Base-by-base conservation (phyloP, 1,284 basidiomycete genomes). In the Xerocomus nothofagi region DNA sequence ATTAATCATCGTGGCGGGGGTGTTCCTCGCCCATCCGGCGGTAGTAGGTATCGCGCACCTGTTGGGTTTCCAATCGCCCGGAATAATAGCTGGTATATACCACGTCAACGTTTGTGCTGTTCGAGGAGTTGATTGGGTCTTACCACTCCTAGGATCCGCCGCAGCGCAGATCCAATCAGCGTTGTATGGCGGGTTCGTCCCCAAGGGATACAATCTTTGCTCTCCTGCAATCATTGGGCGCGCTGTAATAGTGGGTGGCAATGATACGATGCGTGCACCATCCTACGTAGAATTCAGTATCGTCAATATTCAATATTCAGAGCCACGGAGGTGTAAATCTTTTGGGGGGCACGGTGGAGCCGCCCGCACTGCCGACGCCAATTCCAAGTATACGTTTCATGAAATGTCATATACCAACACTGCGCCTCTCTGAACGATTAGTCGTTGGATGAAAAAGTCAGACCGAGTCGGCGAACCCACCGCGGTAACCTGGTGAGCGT, bases 191-290 rank as follows among this genome's bases (percentile, higher is more conserved):
- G 52, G 39, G 1, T 27, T 6, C 14, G 44, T 57, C 0, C 51
- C 51, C 4, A 0, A 4, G 0, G 38, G 34, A 0, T 54, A n/a
- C 53, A 0, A 3, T 39, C 1, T 54, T 54, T 26, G 15, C 56
- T 3, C 1, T 1, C 8, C 12, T 57, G 0, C 39, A 54, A 3
- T 54, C 56, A 1, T 50, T 54, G 12, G 51, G 53, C 2, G 31
- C 53, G 0, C 0, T 1, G 21, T 37, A 14, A 29, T 21, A 17
- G n/a, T 38, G 15, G n/a, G n/a, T n/a, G n/a, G n/a, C n/a, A n/a
- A n/a, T n/a, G n/a, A n/a, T n/a, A n/a, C n/a, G n/a, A n/a, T n/a
- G n/a, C n/a, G n/a, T n/a, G n/a, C n/a, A n/a, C n/a, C n/a, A n/a
- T n/a, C n/a, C n/a, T n/a, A n/a, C n/a, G n/a, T n/a, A n/a, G n/a